phyloP scores from a whole-genome alignment of 2,329 filamentous ascomycete genomes.

The Periconia macrospinosa region DNA sequence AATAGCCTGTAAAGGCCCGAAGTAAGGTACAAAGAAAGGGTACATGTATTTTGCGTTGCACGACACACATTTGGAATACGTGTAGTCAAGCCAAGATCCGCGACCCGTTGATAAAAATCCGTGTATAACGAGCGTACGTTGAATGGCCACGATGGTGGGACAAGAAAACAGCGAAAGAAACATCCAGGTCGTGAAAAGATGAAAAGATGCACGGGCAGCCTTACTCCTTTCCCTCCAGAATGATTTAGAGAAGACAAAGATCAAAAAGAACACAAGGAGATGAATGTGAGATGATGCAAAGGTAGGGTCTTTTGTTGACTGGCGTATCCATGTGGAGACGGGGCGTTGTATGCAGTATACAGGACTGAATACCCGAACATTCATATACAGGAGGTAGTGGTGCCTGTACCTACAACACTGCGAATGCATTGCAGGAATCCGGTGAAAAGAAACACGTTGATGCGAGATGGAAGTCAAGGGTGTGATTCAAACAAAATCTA shows the following conservation, averaged over 20 bases:
- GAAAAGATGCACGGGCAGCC: conserved; percentile 30
- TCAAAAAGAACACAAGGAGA: conserved; percentile 15
- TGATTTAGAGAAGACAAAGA: conserved; percentile 16
- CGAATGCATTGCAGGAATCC: not conserved
- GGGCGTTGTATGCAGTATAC: conserved; percentile 16
- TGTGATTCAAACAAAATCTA: conserved; percentile 13
- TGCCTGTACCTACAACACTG: conserved; percentile 16
- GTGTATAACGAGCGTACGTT: not conserved
- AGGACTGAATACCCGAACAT: conserved; percentile 16
- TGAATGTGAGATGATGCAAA: conserved; percentile 15
- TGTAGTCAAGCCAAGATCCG: not conserved
- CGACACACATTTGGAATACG: not conserved
- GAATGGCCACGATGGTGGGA: conserved; percentile 19
- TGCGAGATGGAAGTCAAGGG: not conserved
- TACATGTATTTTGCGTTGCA: not conserved
- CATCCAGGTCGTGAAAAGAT: conserved; percentile 30
- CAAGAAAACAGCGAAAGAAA: conserved; percentile 13
- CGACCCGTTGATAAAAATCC: not conserved
- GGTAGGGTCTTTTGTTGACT: conserved; percentile 11
- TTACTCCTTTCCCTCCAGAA: conserved; percentile 34
- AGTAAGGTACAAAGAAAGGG: conserved; percentile 12
- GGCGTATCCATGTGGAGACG: conserved; percentile 17
- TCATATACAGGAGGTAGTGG: conserved; percentile 30
- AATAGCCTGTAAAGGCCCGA: not conserved
- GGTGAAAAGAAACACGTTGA: not conserved